Percentiles rank a stretch among this genome's conserved stretches.
Conservation (phyloP, 2,329 filamentous ascomycete species). For the Colletotrichum caudatum region DNA sequence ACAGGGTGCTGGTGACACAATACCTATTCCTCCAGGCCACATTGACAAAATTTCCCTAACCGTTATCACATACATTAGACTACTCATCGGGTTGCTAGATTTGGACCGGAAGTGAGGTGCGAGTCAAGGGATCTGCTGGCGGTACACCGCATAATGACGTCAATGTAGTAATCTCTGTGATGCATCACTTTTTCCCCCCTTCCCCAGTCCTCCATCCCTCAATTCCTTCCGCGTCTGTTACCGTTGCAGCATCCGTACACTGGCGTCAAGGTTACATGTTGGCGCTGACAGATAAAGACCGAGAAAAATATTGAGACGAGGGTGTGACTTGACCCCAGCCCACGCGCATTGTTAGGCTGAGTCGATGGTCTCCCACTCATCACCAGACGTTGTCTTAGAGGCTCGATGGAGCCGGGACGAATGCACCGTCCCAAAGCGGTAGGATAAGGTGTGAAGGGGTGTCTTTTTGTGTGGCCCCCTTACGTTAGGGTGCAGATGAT, state of each 20-base stretch:
- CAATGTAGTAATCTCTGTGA: slow-evolving; percentile 35
- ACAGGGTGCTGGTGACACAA: slow-evolving; percentile 32
- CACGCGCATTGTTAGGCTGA: background rate
- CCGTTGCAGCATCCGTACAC: background rate
- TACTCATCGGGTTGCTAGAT: background rate
- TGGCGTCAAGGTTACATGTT: background rate
- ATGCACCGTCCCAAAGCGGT: slow-evolving; percentile 22
- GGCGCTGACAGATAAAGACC: background rate
- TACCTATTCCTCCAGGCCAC: slow-evolving; percentile 10
- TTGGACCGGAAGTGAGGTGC: slow-evolving; percentile 19
- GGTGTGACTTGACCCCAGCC: background rate
- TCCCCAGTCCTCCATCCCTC: slow-evolving; percentile 7
- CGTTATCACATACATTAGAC: slow-evolving; percentile 22
- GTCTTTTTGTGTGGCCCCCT: slow-evolving; percentile 22
- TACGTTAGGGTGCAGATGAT: slow-evolving; percentile 30
- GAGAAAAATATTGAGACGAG: background rate
- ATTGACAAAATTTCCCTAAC: slow-evolving; percentile 11
- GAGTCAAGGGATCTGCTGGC: slow-evolving; percentile 31
- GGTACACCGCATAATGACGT: slow-evolving; percentile 39
- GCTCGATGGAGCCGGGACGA: slow-evolving; percentile 7
- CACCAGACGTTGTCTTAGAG: slow-evolving; percentile 7
- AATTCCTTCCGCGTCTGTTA: background rate
- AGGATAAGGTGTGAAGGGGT: slow-evolving; percentile 18
- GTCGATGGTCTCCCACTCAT: background rate
- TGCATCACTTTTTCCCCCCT: slow-evolving; percentile 18